Percentiles rank a stretch among this genome's conserved stretches.
These are phyloP conservation scores for Nemania sp. DNA, from an alignment of 2,329 filamentous ascomycete genomes.

Conservation along the genomic window DNA sequence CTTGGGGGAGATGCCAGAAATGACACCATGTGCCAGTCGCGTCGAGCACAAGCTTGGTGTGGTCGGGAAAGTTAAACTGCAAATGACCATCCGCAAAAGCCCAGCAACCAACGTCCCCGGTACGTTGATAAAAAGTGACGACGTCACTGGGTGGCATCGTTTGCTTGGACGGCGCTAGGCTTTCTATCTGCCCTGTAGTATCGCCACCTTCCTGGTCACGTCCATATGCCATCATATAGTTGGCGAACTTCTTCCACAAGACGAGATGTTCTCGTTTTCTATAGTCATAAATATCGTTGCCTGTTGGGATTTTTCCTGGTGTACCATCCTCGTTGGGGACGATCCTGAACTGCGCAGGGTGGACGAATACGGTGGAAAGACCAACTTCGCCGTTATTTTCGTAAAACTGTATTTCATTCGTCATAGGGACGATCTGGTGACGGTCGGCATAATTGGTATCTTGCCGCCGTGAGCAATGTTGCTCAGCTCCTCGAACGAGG, in stretches of 20 bases:
- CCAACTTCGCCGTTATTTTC: slow-evolving; percentile 76
- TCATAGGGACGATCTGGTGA: slow-evolving; percentile 73
- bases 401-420: slow-evolving; percentile 76
- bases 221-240: slow-evolving; percentile 80
- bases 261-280: slow-evolving; percentile 74
- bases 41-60: slow-evolving; percentile 86
- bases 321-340: slow-evolving; percentile 68
- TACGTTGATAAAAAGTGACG: slow-evolving; percentile 84
- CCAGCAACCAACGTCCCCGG: slow-evolving; percentile 85
- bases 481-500: slow-evolving; percentile 77
- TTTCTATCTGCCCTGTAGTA: slow-evolving; percentile 57
- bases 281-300: slow-evolving; percentile 73
- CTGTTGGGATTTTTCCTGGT: slow-evolving; percentile 70
- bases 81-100: slow-evolving; percentile 83
- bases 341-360: slow-evolving; percentile 71
- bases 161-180: slow-evolving; percentile 55
- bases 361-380: slow-evolving; percentile 71
- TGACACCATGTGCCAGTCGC: slow-evolving; percentile 80
- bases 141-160: slow-evolving; percentile 66
- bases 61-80: slow-evolving; percentile 90
- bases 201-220: slow-evolving; percentile 73
- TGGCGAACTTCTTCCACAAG: slow-evolving; percentile 79
- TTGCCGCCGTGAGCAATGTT: slow-evolving; percentile 73
- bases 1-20: slow-evolving; percentile 80
- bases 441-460: slow-evolving; percentile 68